Base-by-base conservation (phyloP, 371 early-diverging fungal genomes). In the Dichotomocladium elegans region DNA sequence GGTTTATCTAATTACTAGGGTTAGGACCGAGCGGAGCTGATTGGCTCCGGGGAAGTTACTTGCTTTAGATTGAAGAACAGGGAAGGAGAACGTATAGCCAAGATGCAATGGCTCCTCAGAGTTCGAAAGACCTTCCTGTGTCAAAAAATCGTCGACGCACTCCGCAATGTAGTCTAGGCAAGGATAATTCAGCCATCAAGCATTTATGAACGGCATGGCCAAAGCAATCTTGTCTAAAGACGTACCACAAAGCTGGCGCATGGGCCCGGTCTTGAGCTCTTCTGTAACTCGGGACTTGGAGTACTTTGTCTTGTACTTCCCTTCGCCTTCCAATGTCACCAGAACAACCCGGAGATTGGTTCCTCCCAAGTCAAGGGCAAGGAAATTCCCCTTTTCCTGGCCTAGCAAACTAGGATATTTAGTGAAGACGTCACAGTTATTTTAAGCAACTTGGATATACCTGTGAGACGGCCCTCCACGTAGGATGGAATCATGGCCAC, bases 1-100 rank as follows among this genome's bases (percentile, higher is more conserved):
- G 79, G 52, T 85, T 79, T 50, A 94, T 82, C 53, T 68, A 31
- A 28, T 27, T 37, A 17, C 35, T n/a, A n/a, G 5, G 5, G 4
- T 37, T 7, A 37, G 9, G 4, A 37, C 5, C 4, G 5, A 35
- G 10, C 11, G 15, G 42, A 48, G 68, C 74, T 28, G 66, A 64
- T 33, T 2, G 22, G 27, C 1, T 7, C 8, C 34, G 10, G 12
- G 12, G 9, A 5, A 10, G 21, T 19, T 1, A 28, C 30, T 46
- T 66, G 66, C 79, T 46, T 61, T 68, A 41, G 89, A 85, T 64
- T 98, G 97, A 41, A 78, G 63, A 27, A 94, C 90, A 25, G 98
- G 95, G 73, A 93, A 98, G 11, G 92, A 92, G 65, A 98, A 98
- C 0, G 98, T 98, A 66, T 91, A 96, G 9, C 98, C 98, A n/a